These are phyloP conservation scores for Lactarius vividus DNA, from an alignment of 768 basidiomycete species.

Conservation along the genomic window DNA sequence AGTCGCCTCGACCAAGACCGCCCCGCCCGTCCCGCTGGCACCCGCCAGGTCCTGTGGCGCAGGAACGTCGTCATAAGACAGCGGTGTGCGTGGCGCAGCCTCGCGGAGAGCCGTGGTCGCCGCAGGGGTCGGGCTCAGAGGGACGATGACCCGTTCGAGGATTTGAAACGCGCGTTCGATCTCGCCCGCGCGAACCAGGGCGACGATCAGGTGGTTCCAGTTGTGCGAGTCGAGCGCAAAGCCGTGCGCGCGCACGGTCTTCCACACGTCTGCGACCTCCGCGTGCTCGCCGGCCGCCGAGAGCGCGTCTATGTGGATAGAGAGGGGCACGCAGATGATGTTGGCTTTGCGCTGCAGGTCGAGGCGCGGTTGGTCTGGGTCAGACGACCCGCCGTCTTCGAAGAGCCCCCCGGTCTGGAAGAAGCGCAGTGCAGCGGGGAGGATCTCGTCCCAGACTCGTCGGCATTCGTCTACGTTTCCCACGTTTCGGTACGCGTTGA, in stretches of 20 bases:
- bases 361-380: constrained; percentile 26
- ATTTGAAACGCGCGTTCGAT: constrained; percentile 82
- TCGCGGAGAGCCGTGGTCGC: constrained; percentile 21
- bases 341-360: constrained; percentile 42
- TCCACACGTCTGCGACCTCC: constrained; percentile 67
- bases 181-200: constrained; percentile 76
- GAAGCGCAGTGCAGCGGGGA: constrained; percentile 51
- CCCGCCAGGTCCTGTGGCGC: constrained; percentile 4
- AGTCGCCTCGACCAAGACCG: constrained; percentile 10
- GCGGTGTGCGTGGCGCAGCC: constrained; percentile 29
- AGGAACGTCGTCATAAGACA: constrained; percentile 30
- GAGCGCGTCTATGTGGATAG: constrained; percentile 75
- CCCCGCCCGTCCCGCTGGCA: constrained; percentile 24
- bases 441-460: constrained; percentile 67
- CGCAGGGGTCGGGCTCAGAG: constrained; percentile 36
- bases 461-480: constrained; percentile 53
- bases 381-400: constrained; percentile 28
- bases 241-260: constrained; percentile 53
- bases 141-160: constrained; percentile 72
- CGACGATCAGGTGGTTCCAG: constrained; percentile 83
- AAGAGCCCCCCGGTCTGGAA: constrained; percentile 38
- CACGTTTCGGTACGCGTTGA: constrained; percentile 68
- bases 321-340: constrained; percentile 72
- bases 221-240: constrained; percentile 85
- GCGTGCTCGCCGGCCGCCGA: constrained; percentile 59